Evolutionary conservation across 805 yeast genomes (phyloP), one percentile per base, ranked within the genome.

Genomic region (Saccharomycopsis sp.): DNA sequence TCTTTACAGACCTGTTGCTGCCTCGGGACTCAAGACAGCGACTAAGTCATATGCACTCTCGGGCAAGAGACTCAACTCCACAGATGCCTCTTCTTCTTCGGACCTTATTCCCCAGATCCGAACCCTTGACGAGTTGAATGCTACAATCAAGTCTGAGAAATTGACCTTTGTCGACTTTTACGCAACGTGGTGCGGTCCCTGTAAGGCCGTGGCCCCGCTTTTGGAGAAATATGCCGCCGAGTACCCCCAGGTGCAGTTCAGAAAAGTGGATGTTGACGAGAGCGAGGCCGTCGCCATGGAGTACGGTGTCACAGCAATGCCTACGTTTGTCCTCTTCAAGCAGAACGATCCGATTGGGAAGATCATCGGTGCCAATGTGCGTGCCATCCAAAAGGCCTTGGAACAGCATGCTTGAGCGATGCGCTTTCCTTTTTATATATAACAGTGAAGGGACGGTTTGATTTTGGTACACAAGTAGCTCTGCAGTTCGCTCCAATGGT

Each of bases 171-270:
- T 77, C 37, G 85, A 79, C 55, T 79, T 78, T 56, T 75, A 68
- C 57, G 85, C 86, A 23, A 70, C 75, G 8, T 79, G 86, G 86
- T 79, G 86, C 58, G 84, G 80, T 5, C 86, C 86, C n/a, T 79
- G 86, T 52, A 76, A 73, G 51, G 80, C 80, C n/a, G 69, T 79
- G 52, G 67, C 79, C 2, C 86, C 86, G 12, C 56, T 72, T 16
- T 56, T 77, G 34, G 68, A 69, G 16, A 62, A 64, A 41, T 57
- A 62, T 38, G 52, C 62, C 20, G 45, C 53, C 6, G 59, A 64
- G 30, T 63, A 67, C 42, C 56, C 59, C 6, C 68, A 67, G 43
- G 83, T 76, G 1, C 68, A 67, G 40, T 82, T 81, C 52, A 73
- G 71, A 50, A 77, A 81, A 53, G 76, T 80, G 25, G 87, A 82